phyloP scores from a whole-genome alignment of 345 rosid genomes.

The Conringia planisiliqua region DNA sequence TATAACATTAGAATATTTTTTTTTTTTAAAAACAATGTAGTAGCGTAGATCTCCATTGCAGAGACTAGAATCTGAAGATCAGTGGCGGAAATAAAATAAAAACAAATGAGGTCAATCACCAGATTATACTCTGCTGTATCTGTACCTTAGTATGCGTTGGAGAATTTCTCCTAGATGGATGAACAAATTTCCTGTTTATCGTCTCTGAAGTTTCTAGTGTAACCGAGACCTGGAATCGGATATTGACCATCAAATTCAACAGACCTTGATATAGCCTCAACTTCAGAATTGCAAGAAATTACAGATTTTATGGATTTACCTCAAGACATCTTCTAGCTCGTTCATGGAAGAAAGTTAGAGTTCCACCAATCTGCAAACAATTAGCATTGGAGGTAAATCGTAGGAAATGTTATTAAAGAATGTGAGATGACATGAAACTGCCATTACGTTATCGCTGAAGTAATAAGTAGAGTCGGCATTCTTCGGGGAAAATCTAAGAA shows the following conservation, averaged over 20 bases:
- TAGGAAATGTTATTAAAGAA: background rate
- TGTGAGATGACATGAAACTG: constrained; percentile 8
- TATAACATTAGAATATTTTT: background rate
- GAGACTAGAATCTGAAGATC: background rate
- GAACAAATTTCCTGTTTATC: constrained; percentile 57
- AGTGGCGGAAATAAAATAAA: background rate
- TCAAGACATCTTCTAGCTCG: constrained; percentile 90
- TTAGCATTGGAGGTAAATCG: constrained; percentile 18
- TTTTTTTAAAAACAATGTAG: constrained; percentile 13
- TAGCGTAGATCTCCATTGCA: background rate
- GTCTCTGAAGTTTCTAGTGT: constrained; percentile 89
- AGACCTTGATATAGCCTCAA: background rate
- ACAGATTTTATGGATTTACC: constrained; percentile 42
- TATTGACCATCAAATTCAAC: background rate
- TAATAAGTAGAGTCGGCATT: constrained; percentile 87
- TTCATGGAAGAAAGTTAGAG: constrained; percentile 91
- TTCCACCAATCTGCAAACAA: constrained; percentile 81
- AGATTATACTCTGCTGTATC: background rate
- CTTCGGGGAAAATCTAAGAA: constrained; percentile 89
- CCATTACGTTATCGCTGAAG: constrained; percentile 83
- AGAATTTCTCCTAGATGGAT: constrained; percentile 84
- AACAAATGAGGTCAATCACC: background rate
- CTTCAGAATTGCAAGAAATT: background rate
- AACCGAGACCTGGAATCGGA: constrained; percentile 57
- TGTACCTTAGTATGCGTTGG: constrained; percentile 81